These are phyloP conservation scores for Sporothrix brasiliensis DNA, from an alignment of 2,329 filamentous ascomycete species.

Conservation along the genomic window DNA sequence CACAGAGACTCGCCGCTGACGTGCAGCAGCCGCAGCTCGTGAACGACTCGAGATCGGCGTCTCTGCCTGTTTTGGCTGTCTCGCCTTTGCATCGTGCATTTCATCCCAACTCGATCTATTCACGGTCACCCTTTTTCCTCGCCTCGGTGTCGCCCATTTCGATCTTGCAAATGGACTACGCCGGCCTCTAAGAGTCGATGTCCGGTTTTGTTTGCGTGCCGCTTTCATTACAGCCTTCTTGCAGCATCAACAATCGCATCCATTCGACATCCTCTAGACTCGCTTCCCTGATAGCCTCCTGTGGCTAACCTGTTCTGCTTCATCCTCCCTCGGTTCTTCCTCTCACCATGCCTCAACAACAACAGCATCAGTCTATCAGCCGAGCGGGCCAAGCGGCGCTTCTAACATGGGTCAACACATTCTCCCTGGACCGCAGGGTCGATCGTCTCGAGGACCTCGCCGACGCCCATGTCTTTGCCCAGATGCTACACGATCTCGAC, in stretches of 20 bases:
- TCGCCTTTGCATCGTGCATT: not conserved
- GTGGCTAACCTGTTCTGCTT: not conserved
- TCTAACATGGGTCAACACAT: slow-evolving; percentile 58
- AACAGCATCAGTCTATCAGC: slow-evolving; percentile 44
- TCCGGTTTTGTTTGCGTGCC: not conserved
- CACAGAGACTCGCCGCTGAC: slow-evolving; percentile 24
- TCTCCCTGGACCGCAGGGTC: slow-evolving; percentile 50
- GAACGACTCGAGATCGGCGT: not conserved
- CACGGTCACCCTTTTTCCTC: not conserved
- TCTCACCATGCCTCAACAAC: slow-evolving; percentile 13
- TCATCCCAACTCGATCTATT: slow-evolving; percentile 4
- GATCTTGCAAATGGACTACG: slow-evolving; percentile 12
- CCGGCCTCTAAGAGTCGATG: slow-evolving; percentile 7
- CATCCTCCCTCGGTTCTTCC: not conserved
- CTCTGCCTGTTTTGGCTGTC: slow-evolving; percentile 9
- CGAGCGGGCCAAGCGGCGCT: slow-evolving; percentile 57
- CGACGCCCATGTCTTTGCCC: slow-evolving; percentile 58
- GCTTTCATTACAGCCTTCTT: not conserved
- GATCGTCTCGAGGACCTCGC: slow-evolving; percentile 56
- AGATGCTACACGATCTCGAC: slow-evolving; percentile 62
- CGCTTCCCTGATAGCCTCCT: not conserved
- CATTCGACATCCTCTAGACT: not conserved
- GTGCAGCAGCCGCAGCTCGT: slow-evolving; percentile 3
- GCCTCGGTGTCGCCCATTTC: not conserved
- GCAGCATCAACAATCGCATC: not conserved